Percentiles rank a stretch among this genome's conserved stretches.
Conservation (phyloP, 441 rosid genomes). For the Gossypium trilobum region DNA sequence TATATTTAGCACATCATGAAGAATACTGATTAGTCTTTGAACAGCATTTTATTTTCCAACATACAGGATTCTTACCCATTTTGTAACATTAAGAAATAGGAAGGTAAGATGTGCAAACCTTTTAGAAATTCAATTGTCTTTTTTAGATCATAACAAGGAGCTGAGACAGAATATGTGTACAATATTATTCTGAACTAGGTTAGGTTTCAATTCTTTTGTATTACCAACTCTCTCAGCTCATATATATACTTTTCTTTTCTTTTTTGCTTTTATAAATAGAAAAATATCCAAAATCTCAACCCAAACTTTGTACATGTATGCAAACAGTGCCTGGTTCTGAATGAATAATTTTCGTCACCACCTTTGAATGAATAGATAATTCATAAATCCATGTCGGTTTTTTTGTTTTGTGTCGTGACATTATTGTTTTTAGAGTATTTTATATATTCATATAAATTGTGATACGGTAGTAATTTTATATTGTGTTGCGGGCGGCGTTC, state of each 20-base stretch:
- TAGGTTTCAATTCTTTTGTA: conserved; percentile 23
- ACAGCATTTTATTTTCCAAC: not conserved
- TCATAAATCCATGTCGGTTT: not conserved
- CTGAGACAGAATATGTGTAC: conserved; percentile 22
- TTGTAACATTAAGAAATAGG: not conserved
- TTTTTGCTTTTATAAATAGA: not conserved
- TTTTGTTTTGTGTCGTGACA: not conserved
- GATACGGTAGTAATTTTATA: not conserved
- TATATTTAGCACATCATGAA: not conserved
- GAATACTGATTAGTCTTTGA: not conserved
- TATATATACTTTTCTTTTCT: not conserved
- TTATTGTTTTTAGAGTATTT: not conserved
- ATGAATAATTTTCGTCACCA: not conserved
- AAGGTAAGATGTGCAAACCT: not conserved
- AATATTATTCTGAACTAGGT: conserved; percentile 17
- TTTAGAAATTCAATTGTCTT: not conserved
- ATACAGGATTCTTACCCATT: not conserved
- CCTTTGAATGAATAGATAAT: not conserved
- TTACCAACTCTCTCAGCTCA: conserved; percentile 3
- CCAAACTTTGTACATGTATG: conserved; percentile 19
- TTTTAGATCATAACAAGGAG: not conserved
- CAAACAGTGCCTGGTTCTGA: conserved; percentile 9
- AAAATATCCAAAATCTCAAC: not conserved
- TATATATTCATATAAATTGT: not conserved
- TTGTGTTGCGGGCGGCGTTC: not conserved